Percentiles rank a stretch among this genome's conserved stretches.
These are phyloP conservation scores for Paecilomyces sp. DNA, from an alignment of 2,329 filamentous ascomycete genomes.

Conservation along the genomic window DNA sequence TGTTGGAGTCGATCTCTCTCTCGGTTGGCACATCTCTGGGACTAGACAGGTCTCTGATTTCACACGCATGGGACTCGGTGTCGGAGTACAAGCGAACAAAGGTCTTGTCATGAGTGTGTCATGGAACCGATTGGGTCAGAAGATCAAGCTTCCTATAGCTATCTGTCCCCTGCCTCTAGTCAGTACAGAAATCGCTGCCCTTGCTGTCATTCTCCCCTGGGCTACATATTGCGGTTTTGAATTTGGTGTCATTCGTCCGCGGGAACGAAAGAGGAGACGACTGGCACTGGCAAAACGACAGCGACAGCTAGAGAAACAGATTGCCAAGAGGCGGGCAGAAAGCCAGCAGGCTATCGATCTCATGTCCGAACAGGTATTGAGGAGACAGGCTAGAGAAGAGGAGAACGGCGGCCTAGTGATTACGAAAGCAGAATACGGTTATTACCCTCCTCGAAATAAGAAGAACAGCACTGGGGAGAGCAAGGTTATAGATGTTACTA, in stretches of 20 bases:
- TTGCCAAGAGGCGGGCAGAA: constrained; percentile 29
- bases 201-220: constrained; percentile 33
- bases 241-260: constrained; percentile 34
- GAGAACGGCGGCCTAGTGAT: constrained; percentile 31
- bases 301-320: constrained; percentile 27
- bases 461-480: constrained; percentile 15
- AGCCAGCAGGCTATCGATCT: constrained; percentile 32
- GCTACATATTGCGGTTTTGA: constrained; percentile 33
- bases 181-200: constrained; percentile 23
- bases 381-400: constrained; percentile 29
- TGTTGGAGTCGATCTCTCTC: constrained; percentile 18
- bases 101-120: constrained; percentile 32
- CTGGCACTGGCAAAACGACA: constrained; percentile 26
- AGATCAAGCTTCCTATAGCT: constrained; percentile 30
- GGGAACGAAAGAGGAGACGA: constrained; percentile 27
- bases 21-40: constrained; percentile 29
- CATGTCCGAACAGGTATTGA: constrained; percentile 32
- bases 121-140: constrained; percentile 36
- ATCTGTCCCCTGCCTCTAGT: constrained; percentile 28
- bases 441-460: constrained; percentile 20
- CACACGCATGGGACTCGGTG: constrained; percentile 31
- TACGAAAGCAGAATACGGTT: constrained; percentile 34
- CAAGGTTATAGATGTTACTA: constrained; percentile 32
- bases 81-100: constrained; percentile 25
- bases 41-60: constrained; percentile 29